phyloP scores from a whole-genome alignment of 176 grass and related monocot species.

The Musa beccarii region DNA sequence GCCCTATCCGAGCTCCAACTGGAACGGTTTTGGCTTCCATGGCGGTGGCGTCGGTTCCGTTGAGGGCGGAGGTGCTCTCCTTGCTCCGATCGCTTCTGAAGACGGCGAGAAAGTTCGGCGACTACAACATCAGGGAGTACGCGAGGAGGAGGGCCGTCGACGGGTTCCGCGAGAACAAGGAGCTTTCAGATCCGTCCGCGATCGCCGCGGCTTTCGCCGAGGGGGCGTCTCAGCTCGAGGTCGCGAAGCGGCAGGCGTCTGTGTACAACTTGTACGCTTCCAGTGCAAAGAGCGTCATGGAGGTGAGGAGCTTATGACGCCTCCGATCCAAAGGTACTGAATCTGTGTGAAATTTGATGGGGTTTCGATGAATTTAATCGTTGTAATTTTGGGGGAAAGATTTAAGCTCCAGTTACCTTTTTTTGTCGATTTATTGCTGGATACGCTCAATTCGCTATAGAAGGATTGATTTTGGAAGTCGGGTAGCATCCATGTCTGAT shows the following conservation, averaged over 20 bases:
- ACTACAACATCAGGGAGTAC: constrained; percentile 93
- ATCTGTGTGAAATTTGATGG: not conserved
- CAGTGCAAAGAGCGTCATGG: constrained; percentile 76
- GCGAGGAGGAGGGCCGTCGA: constrained; percentile 47
- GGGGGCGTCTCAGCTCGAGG: constrained; percentile 64
- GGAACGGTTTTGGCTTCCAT: not conserved
- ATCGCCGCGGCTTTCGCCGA: constrained; percentile 40
- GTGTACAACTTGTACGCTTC: constrained; percentile 75
- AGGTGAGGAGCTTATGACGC: constrained; percentile 23
- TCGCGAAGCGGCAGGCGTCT: constrained; percentile 49
- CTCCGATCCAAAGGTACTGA: not conserved
- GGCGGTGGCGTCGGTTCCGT: constrained; percentile 32
- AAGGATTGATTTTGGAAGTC: not conserved
- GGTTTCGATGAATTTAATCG: not conserved
- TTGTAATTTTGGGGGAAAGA: too few species aligned
- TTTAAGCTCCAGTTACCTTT: too few species aligned
- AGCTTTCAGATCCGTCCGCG: constrained; percentile 36
- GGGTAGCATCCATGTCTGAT: too few species aligned
- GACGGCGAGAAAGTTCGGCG: constrained; percentile 50
- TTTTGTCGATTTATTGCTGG: not conserved
- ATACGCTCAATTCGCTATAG: not conserved
- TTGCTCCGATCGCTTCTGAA: constrained; percentile 57
- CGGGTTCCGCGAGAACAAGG: constrained; percentile 63
- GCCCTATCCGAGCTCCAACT: too few species aligned
- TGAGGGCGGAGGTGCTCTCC: constrained; percentile 38